phyloP scores from a whole-genome alignment of 768 basidiomycete species.

The Mycena amicta region DNA sequence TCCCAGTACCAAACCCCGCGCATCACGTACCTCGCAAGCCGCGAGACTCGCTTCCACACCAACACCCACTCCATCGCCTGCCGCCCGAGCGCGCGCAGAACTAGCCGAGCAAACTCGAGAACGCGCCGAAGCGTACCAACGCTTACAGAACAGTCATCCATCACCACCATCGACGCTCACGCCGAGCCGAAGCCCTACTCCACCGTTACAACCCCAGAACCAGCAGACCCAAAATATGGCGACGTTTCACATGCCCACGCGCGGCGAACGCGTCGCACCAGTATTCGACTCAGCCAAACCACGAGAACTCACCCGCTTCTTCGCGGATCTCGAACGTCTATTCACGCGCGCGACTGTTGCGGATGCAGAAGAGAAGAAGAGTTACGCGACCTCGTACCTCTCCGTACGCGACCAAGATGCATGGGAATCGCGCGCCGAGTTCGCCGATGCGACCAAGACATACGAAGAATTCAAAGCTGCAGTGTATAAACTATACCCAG shows the following conservation, averaged over 20 bases:
- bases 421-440: constrained; percentile 23
- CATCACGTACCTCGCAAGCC: background rate
- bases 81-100: background rate
- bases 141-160: background rate
- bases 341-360: constrained; percentile 12
- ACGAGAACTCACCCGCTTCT: constrained; percentile 18
- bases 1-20: background rate
- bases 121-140: background rate
- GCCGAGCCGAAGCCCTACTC: too few species aligned
- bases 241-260: constrained; percentile 1
- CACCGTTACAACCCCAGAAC: background rate
- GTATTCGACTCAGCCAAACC: constrained; percentile 8
- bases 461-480: constrained; percentile 26
- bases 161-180: background rate
- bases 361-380: constrained; percentile 18
- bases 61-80: background rate
- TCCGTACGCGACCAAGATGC: constrained; percentile 15
- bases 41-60: background rate
- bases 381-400: constrained; percentile 13
- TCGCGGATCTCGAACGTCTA: constrained; percentile 17
- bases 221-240: background rate
- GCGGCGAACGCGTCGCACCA: constrained; percentile 1
- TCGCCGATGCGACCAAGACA: background rate
- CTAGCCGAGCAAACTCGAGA: background rate
- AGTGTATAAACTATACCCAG: constrained; percentile 25